Evolutionary conservation across 2,329 filamentous ascomycete genomes (phyloP).

Genomic region (Incumbomyces delicatus): DNA sequence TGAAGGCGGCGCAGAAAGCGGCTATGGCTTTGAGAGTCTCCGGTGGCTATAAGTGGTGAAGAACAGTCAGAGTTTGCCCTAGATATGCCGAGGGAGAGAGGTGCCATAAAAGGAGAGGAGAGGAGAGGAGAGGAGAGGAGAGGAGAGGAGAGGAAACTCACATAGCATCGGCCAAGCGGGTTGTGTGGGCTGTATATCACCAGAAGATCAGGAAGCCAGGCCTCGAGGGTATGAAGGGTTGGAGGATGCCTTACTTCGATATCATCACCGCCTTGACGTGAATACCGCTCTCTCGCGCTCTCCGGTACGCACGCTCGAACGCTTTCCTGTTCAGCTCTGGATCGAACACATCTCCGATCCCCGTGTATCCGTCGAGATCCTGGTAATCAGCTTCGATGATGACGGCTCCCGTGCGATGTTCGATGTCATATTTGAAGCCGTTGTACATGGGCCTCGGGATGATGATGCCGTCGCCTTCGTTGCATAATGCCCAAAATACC

Average conservation of each 20-base stretch:
- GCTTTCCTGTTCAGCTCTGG: not conserved
- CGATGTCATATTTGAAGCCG: constrained; percentile 41
- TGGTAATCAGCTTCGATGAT: not conserved
- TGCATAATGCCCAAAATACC: constrained; percentile 34
- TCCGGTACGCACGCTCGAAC: constrained; percentile 31
- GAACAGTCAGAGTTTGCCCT: too few species aligned
- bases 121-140: too few species aligned
- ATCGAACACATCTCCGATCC: not conserved
- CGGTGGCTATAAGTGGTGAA: constrained; percentile 19
- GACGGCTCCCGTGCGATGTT: constrained; percentile 28
- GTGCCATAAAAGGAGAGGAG: too few species aligned
- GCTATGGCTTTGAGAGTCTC: constrained; percentile 34
- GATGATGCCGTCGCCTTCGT: constrained; percentile 38
- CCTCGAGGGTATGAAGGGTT: not conserved
- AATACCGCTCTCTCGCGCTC: constrained; percentile 29
- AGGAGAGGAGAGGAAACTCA: not conserved
- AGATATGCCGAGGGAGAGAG: too few species aligned
- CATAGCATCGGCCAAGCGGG: constrained; percentile 34
- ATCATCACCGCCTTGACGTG: constrained; percentile 40
- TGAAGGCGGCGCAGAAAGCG: constrained; percentile 39
- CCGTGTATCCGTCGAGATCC: not conserved
- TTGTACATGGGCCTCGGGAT: constrained; percentile 39
- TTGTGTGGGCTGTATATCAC: constrained; percentile 42
- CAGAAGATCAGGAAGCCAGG: not conserved
- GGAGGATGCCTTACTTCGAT: constrained; percentile 40